phyloP scores from a whole-genome alignment of 768 basidiomycete species.

The Candolleomyces aberdarensis region DNA sequence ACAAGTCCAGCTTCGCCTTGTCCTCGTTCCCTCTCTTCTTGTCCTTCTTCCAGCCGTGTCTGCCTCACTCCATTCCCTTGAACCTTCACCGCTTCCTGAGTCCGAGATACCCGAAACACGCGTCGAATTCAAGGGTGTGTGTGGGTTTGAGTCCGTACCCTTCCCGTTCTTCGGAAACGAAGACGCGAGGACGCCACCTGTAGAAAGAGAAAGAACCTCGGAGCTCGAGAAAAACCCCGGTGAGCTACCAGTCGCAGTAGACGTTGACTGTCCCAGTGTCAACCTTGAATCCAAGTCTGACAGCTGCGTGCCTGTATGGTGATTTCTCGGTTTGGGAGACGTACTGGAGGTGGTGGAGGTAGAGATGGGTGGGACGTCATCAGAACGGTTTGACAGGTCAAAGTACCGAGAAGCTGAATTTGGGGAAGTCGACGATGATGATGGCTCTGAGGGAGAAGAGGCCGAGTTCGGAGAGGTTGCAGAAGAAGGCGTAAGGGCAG shows the following conservation, averaged over 20 bases:
- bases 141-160: no score
- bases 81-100: background rate
- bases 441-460: background rate
- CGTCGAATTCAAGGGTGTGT: no score
- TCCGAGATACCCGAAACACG: no score
- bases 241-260: no score
- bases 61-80: background rate
- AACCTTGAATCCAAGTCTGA: no score
- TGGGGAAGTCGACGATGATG: no score
- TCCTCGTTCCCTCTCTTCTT: background rate
- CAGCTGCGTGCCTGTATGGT: no score
- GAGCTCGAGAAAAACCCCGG: no score
- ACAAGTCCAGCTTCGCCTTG: background rate
- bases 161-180: no score
- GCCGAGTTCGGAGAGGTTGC: background rate
- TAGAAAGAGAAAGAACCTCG: no score
- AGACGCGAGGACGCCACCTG: no score
- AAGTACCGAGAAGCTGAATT: background rate
- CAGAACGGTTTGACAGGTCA: background rate
- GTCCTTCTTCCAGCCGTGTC: background rate
- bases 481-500: background rate
- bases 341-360: background rate
- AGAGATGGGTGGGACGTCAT: background rate
- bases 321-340: background rate
- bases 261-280: no score